These are phyloP conservation scores for Stagonosporopsis vannaccii DNA, from an alignment of 2,329 filamentous ascomycete species.

Conservation along the genomic window DNA sequence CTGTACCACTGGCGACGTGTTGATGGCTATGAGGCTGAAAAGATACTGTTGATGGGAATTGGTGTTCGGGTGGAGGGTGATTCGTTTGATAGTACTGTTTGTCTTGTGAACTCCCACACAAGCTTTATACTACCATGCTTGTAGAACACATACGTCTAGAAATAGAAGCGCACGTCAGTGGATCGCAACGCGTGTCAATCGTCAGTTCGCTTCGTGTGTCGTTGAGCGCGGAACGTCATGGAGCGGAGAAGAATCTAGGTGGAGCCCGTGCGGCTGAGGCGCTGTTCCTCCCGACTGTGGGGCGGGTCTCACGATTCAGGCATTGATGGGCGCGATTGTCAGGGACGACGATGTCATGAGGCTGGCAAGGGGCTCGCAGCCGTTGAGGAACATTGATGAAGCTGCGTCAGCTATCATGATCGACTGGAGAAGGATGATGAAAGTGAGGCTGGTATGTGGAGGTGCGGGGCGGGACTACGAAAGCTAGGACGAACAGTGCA, in stretches of 20 bases:
- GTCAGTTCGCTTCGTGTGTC: not conserved
- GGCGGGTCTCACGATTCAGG: slow-evolving; percentile 15
- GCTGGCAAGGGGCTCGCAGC: slow-evolving; percentile 5
- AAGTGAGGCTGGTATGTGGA: slow-evolving; percentile 11
- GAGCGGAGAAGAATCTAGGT: slow-evolving; percentile 11
- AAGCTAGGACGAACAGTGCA: not conserved
- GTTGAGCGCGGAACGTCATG: slow-evolving; percentile 17
- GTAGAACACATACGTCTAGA: slow-evolving; percentile 4
- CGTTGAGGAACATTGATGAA: not conserved
- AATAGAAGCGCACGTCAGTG: slow-evolving; percentile 16
- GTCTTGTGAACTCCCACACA: not conserved
- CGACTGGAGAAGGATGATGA: not conserved
- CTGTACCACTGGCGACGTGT: slow-evolving; percentile 1
- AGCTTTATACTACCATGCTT: slow-evolving; percentile 9
- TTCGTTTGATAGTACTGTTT: slow-evolving; percentile 6
- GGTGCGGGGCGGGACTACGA: slow-evolving; percentile 10
- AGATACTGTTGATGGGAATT: not conserved
- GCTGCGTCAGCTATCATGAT: slow-evolving; percentile 12
- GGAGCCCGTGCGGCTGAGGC: slow-evolving; percentile 23
- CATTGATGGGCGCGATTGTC: slow-evolving; percentile 18
- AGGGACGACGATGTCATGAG: slow-evolving; percentile 16
- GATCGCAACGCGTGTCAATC: slow-evolving; percentile 16
- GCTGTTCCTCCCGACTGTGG: slow-evolving; percentile 18
- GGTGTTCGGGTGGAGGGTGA: not conserved
- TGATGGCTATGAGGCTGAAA: slow-evolving; percentile 7